phyloP scores from a whole-genome alignment of 139 green algal genomes.

The Micractinium sp. region DNA sequence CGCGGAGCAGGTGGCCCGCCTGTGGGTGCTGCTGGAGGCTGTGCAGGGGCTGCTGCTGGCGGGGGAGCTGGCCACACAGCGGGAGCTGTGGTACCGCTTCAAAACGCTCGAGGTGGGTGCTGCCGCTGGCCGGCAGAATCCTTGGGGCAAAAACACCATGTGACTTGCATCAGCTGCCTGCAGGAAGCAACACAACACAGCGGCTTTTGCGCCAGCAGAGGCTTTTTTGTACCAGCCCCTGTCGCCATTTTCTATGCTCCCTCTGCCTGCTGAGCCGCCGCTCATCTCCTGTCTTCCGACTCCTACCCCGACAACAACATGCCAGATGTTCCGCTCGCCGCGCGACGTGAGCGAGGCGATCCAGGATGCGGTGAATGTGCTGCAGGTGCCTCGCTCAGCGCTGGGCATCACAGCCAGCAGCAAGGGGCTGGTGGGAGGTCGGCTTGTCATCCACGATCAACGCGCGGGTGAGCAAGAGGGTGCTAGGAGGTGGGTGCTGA shows the following conservation, averaged over 20 bases:
- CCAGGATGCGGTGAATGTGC: constrained; percentile 61
- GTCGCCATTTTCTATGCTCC: too few relatives aligned
- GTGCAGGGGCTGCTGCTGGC: constrained; percentile 65
- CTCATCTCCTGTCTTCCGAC: not conserved
- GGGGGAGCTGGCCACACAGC: constrained; percentile 61
- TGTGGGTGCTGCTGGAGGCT: constrained; percentile 62
- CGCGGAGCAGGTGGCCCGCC: constrained; percentile 43
- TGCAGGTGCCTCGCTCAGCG: constrained; percentile 62
- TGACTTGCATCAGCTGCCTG: too few relatives aligned
- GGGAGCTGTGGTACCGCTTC: constrained; percentile 80
- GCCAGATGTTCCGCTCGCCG: constrained; percentile 48
- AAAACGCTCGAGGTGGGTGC: constrained; percentile 39
- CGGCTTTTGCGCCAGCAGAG: too few relatives aligned
- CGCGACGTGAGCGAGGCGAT: constrained; percentile 66
- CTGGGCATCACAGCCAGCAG: constrained; percentile 71
- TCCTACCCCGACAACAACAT: not conserved
- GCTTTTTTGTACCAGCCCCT: too few relatives aligned
- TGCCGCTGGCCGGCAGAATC: not conserved
- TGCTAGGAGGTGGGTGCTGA: not conserved
- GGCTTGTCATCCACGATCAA: constrained; percentile 58
- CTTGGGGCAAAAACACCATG: not conserved
- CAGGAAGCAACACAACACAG: too few relatives aligned
- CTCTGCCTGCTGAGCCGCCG: not conserved
- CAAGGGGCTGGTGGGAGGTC: constrained; percentile 71
- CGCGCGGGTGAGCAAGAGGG: not conserved